A percentile compares a stretch with the other conserved stretches of the same genome.
Conservation (phyloP, 257 asterid genomes). For the Solanum sitiens region DNA sequence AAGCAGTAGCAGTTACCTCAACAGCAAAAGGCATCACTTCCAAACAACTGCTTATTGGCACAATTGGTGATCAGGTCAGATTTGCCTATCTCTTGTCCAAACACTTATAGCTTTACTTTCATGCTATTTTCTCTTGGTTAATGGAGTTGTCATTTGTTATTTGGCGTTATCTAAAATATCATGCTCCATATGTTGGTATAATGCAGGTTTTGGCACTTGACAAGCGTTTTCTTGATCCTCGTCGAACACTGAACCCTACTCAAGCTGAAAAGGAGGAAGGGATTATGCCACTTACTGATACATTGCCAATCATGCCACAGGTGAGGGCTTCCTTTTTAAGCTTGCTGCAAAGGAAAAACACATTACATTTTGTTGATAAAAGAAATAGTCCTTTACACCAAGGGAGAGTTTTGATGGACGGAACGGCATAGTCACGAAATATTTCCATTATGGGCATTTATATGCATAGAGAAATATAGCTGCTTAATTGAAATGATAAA, state of each 20-base stretch:
- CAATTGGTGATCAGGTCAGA: slow-evolving; percentile 87
- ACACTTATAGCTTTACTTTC: background rate
- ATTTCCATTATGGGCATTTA: background rate
- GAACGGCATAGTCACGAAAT: background rate
- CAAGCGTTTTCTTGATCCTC: slow-evolving; percentile 88
- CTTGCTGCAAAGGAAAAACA: background rate
- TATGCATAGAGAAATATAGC: background rate
- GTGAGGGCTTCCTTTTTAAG: slow-evolving; percentile 15
- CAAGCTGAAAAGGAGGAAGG: slow-evolving; percentile 99
- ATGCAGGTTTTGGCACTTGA: slow-evolving; percentile 95
- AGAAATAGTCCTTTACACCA: background rate
- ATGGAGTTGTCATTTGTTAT: background rate
- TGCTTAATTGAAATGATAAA: background rate
- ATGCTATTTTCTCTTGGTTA: background rate
- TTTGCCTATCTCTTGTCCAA: background rate
- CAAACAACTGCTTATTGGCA: slow-evolving; percentile 88
- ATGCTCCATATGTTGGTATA: background rate
- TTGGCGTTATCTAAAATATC: background rate
- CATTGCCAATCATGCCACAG: slow-evolving; percentile 93
- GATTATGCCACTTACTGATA: slow-evolving; percentile 88
- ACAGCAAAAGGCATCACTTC: slow-evolving; percentile 98
- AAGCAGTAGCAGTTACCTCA: slow-evolving; percentile 72
- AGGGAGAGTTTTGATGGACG: background rate
- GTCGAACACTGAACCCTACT: slow-evolving; percentile 83
- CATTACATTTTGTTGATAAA: background rate